These are phyloP conservation scores for Mortierella hygrophila DNA, from an alignment of 192 early-diverging fungal species.

Conservation along the genomic window DNA sequence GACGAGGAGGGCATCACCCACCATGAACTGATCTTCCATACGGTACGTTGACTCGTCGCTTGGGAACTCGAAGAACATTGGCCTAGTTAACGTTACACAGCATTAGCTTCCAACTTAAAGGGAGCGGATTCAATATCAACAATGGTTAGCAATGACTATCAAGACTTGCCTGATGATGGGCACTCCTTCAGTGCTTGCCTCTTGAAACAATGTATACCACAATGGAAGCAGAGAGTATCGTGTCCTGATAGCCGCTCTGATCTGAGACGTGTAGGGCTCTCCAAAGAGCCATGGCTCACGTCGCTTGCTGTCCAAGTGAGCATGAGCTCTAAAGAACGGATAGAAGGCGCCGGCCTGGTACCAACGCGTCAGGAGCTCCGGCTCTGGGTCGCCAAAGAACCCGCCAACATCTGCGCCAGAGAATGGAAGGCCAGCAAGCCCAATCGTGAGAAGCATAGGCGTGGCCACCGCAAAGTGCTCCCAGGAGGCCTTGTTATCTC, in stretches of 20 bases:
- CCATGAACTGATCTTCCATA: constrained; percentile 91
- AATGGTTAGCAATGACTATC: too few species aligned
- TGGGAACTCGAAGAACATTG: constrained; percentile 93
- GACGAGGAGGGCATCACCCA: constrained; percentile 85
- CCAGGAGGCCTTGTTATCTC: constrained; percentile 96
- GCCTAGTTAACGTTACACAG: constrained; percentile 54
- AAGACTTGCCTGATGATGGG: constrained; percentile 77
- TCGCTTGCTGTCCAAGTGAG: constrained; percentile 97
- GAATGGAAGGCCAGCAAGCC: constrained; percentile 91
- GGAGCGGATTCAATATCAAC: not conserved
- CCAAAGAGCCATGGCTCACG: constrained; percentile 97
- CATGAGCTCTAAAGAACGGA: constrained; percentile 98
- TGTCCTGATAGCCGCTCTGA: constrained; percentile 82
- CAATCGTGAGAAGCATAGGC: constrained; percentile 93
- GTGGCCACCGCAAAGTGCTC: constrained; percentile 82
- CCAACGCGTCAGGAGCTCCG: constrained; percentile 92
- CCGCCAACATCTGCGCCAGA: constrained; percentile 96
- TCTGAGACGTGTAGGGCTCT: constrained; percentile 82
- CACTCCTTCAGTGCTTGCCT: constrained; percentile 76
- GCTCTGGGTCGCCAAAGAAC: constrained; percentile 95
- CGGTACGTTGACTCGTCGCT: constrained; percentile 78
- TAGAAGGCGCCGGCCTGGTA: constrained; percentile 96
- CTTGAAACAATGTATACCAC: constrained; percentile 92
- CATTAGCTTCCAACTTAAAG: not conserved
- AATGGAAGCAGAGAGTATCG: constrained; percentile 93